A percentile compares a stretch with the other conserved stretches of the same genome.
phyloP scores from a whole-genome alignment of 148 eudicot genomes.

The Silene uniflora region DNA sequence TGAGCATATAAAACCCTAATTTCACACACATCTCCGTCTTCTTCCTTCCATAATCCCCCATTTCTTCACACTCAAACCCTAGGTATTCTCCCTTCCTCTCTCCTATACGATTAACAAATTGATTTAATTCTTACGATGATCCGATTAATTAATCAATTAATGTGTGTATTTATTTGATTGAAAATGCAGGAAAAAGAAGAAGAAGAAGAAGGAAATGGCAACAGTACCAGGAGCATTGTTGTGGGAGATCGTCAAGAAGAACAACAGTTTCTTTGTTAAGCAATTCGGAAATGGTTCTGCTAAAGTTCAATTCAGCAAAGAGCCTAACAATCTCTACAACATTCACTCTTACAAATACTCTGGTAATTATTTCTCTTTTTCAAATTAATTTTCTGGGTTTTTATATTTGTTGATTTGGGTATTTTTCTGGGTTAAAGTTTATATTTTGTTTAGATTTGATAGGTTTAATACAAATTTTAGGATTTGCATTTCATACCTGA shows the following conservation, averaged over 20 bases:
- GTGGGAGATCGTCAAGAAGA: slow-evolving; percentile 97
- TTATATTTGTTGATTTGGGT: background rate
- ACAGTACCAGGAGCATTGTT: slow-evolving; percentile 79
- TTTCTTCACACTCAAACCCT: slow-evolving; percentile 7
- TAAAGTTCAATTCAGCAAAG: slow-evolving; percentile 73
- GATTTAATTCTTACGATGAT: too few relatives aligned
- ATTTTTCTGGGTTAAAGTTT: background rate
- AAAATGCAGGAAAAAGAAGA: slow-evolving; percentile 6
- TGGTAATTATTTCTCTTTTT: slow-evolving; percentile 32
- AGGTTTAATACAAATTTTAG: too few relatives aligned
- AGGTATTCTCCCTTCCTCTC: background rate
- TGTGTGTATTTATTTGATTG: background rate
- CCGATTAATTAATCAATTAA: background rate
- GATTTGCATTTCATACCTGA: too few relatives aligned
- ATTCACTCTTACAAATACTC: slow-evolving; percentile 82
- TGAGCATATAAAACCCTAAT: slow-evolving; percentile 30
- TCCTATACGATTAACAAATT: background rate
- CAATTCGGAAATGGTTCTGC: slow-evolving; percentile 79
- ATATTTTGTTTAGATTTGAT: too few relatives aligned
- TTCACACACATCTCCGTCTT: background rate
- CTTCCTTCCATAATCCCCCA: background rate
- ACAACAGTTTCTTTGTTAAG: slow-evolving; percentile 80
- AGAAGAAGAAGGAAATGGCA: slow-evolving; percentile 47
- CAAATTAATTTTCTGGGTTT: too few relatives aligned
- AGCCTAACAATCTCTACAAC: slow-evolving; percentile 82